phyloP scores from a whole-genome alignment of 805 yeast genomes.

The Vanderwaltozyma tropicalis region DNA sequence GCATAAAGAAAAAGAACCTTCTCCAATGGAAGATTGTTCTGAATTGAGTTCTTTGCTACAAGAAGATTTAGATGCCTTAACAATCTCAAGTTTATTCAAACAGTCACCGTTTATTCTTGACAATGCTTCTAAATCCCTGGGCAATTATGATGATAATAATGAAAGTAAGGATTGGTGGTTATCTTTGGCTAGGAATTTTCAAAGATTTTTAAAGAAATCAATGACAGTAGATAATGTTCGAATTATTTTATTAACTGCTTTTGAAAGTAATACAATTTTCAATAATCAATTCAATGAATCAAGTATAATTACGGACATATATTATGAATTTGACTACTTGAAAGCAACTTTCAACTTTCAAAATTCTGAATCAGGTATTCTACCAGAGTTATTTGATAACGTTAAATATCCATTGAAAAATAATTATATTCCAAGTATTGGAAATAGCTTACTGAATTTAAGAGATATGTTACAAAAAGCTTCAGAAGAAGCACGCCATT shows the following conservation, averaged over 20 bases:
- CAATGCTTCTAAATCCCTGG: conserved; percentile 3
- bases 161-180: conserved; percentile 36
- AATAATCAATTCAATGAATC: neutral
- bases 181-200: conserved; percentile 30
- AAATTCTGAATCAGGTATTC: neutral
- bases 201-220: conserved; percentile 22
- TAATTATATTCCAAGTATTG: conserved; percentile 9
- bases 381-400: neutral
- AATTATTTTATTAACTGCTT: conserved; percentile 29
- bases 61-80: conserved; percentile 23
- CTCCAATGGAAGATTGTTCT: conserved; percentile 42
- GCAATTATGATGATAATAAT: conserved; percentile 20
- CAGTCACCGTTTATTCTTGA: conserved; percentile 23
- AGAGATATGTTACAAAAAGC: conserved; percentile 7
- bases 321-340: conserved; percentile 37
- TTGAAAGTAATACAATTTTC: conserved; percentile 2
- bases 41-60: conserved; percentile 33
- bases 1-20: conserved; percentile 29
- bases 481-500: conserved; percentile 16
- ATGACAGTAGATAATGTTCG: conserved; percentile 27
- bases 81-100: conserved; percentile 34
- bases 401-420: conserved; percentile 8
- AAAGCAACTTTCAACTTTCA: neutral
- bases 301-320: conserved; percentile 25
- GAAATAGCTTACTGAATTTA: conserved; percentile 14